Percentiles rank a stretch among this genome's conserved stretches.
Evolutionary conservation across 352 stramenopile genomes (phyloP).

Genomic region (Globisporangium sylvaticum): DNA sequence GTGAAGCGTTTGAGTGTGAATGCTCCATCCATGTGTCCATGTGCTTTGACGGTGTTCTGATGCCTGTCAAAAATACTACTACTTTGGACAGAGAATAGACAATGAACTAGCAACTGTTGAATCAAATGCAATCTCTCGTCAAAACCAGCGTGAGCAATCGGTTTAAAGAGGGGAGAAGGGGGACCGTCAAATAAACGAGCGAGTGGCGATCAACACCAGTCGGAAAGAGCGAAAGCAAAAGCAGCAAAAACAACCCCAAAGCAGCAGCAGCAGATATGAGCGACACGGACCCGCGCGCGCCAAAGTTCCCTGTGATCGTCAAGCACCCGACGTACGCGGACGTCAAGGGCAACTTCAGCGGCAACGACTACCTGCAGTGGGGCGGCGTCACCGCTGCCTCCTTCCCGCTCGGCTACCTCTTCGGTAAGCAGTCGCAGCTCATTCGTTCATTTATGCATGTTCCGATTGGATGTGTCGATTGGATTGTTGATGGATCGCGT

Average conservation of each 20-base stretch:
- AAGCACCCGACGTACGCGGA: slow-evolving; percentile 77
- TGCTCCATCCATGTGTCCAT: no score
- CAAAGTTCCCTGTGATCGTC: slow-evolving; percentile 75
- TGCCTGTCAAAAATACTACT: background rate
- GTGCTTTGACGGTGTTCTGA: background rate
- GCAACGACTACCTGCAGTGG: slow-evolving; percentile 61
- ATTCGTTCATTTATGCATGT: background rate
- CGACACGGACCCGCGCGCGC: slow-evolving; percentile 51
- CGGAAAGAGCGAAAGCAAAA: slow-evolving; percentile 2
- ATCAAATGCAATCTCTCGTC: background rate
- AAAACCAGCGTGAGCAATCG: background rate
- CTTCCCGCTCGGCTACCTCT: slow-evolving; percentile 74
- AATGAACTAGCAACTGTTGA: background rate
- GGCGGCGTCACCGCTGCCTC: slow-evolving; percentile 54
- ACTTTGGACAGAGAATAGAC: background rate
- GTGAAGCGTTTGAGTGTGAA: background rate
- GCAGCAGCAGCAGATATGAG: slow-evolving; percentile 31
- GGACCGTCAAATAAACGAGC: background rate
- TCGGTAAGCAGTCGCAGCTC: slow-evolving; percentile 42
- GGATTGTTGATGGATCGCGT: background rate
- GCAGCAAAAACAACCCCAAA: background rate
- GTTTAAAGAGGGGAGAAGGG: background rate
- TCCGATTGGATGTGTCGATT: no score
- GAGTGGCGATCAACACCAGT: slow-evolving; percentile 13
- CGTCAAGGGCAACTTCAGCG: slow-evolving; percentile 64